A percentile compares a stretch with the other conserved stretches of the same genome.
These are phyloP conservation scores for Trichomonascus vanleenenianus DNA, from an alignment of 805 yeast genomes.

Conservation along the genomic window DNA sequence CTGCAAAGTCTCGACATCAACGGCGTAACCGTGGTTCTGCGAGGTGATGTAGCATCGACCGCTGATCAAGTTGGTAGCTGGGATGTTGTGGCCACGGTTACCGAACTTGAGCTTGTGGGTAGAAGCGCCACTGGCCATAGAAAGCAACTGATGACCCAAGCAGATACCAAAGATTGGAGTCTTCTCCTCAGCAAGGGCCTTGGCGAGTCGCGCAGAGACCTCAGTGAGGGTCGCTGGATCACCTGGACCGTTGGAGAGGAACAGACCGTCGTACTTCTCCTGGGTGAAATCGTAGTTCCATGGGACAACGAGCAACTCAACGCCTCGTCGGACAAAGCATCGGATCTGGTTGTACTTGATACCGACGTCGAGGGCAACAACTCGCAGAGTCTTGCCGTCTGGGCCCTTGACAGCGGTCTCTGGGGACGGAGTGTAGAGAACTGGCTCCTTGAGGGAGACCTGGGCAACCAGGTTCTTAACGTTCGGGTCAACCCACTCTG, in stretches of 20 bases:
- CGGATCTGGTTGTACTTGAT: slow-evolving; percentile 97
- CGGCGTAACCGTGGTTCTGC: slow-evolving; percentile 98
- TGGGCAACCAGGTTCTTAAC: slow-evolving; percentile 82
- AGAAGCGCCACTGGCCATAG: slow-evolving; percentile 91
- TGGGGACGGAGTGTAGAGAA: slow-evolving; percentile 63
- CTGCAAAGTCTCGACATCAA: slow-evolving; percentile 67
- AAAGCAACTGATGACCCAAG: slow-evolving; percentile 94
- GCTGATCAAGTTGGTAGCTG: slow-evolving; percentile 79
- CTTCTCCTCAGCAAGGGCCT: slow-evolving; percentile 53
- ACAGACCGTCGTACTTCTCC: slow-evolving; percentile 89
- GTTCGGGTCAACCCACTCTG: slow-evolving; percentile 93
- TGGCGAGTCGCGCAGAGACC: slow-evolving; percentile 52
- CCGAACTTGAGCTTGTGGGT: slow-evolving; percentile 92
- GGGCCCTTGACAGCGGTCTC: slow-evolving; percentile 46
- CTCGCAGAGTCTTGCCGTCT: slow-evolving; percentile 71
- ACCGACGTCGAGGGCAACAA: slow-evolving; percentile 93
- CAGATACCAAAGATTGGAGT: slow-evolving; percentile 97
- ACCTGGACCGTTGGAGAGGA: slow-evolving; percentile 98
- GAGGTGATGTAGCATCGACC: slow-evolving; percentile 98
- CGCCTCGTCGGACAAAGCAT: slow-evolving; percentile 94
- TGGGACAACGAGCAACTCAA: slow-evolving; percentile 91
- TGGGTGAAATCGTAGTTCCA: slow-evolving; percentile 81
- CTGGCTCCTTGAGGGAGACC: slow-evolving; percentile 75
- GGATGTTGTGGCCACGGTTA: slow-evolving; percentile 99
- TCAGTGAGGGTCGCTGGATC: slow-evolving; percentile 83